These are phyloP conservation scores for Phytophthora niederhauseri DNA, from an alignment of 352 stramenopile species.

Conservation along the genomic window DNA sequence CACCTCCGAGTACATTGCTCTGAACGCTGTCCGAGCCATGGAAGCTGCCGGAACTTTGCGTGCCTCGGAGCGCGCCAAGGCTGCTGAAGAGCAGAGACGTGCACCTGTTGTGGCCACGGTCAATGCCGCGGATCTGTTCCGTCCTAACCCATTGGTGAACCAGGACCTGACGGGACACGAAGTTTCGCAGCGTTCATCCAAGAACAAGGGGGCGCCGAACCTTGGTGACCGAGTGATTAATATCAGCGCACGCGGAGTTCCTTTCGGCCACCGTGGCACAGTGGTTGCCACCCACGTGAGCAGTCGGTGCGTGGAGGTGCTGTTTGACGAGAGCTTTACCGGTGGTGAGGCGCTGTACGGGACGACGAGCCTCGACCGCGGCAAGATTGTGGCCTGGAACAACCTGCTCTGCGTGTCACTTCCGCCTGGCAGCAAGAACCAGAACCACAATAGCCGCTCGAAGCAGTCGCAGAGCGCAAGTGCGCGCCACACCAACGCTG, in stretches of 20 bases:
- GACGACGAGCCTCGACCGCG: slow-evolving; percentile 94
- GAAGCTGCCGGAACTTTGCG: slow-evolving; percentile 81
- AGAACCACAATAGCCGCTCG: slow-evolving; percentile 18
- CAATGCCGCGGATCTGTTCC: slow-evolving; percentile 66
- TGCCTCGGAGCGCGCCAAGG: slow-evolving; percentile 66
- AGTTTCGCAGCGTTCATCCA: slow-evolving; percentile 59
- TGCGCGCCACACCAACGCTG: slow-evolving; percentile 12
- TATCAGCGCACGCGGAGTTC: slow-evolving; percentile 94
- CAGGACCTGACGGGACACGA: slow-evolving; percentile 80
- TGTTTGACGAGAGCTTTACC: slow-evolving; percentile 98
- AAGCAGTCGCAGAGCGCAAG: slow-evolving; percentile 26
- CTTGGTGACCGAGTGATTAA: slow-evolving; percentile 99
- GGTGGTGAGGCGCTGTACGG: slow-evolving; percentile 96
- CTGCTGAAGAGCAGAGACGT: slow-evolving; percentile 36
- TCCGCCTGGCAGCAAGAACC: slow-evolving; percentile 39
- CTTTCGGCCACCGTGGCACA: slow-evolving; percentile 97
- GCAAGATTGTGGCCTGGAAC: slow-evolving; percentile 96
- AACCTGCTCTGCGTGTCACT: slow-evolving; percentile 79
- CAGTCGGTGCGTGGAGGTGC: slow-evolving; percentile 97
- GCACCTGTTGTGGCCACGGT: slow-evolving; percentile 54
- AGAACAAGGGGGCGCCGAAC: slow-evolving; percentile 77
- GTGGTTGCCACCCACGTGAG: slow-evolving; percentile 97
- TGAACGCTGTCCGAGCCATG: slow-evolving; percentile 93
- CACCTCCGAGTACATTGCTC: slow-evolving; percentile 93
- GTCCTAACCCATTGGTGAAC: slow-evolving; percentile 76